Conservation (phyloP, 441 rosid genomes). For the Melianthus villosus region DNA sequence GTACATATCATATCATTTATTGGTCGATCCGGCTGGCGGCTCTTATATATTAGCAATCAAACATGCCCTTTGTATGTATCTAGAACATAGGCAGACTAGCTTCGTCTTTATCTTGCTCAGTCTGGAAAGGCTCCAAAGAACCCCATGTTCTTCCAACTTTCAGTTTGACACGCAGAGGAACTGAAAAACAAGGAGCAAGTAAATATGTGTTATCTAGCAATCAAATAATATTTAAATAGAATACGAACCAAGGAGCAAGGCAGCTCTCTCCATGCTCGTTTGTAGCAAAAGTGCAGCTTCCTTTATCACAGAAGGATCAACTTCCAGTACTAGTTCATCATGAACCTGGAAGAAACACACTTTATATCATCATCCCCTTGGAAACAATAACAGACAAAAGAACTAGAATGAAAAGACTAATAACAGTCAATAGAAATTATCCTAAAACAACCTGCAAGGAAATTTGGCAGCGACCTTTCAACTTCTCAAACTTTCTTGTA, state of each 20-base stretch:
- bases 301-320: slow-evolving; percentile 48
- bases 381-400: too few species aligned
- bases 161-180: slow-evolving; percentile 74
- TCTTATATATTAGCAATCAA: too few species aligned
- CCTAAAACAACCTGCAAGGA: slow-evolving; percentile 59
- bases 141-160: slow-evolving; percentile 95
- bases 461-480: slow-evolving; percentile 63
- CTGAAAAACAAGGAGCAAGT: slow-evolving; percentile 22
- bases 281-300: slow-evolving; percentile 61
- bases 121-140: slow-evolving; percentile 47
- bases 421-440: too few species aligned
- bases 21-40: too few species aligned
- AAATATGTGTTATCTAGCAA: slow-evolving; percentile 4
- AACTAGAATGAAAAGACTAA: too few species aligned
- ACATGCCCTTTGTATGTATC: slow-evolving; percentile 14
- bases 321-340: slow-evolving; percentile 88
- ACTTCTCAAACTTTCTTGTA: slow-evolving; percentile 35
- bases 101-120: slow-evolving; percentile 20
- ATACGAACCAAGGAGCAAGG: slow-evolving; percentile 49
- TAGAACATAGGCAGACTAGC: slow-evolving; percentile 10
- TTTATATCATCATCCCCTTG: too few species aligned
- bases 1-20: too few species aligned
- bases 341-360: slow-evolving; percentile 69
- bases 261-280: slow-evolving; percentile 74
- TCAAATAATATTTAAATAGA: not conserved